Conservation (phyloP, 2,329 filamentous ascomycete genomes). For the Fusarium decemcellulare region DNA sequence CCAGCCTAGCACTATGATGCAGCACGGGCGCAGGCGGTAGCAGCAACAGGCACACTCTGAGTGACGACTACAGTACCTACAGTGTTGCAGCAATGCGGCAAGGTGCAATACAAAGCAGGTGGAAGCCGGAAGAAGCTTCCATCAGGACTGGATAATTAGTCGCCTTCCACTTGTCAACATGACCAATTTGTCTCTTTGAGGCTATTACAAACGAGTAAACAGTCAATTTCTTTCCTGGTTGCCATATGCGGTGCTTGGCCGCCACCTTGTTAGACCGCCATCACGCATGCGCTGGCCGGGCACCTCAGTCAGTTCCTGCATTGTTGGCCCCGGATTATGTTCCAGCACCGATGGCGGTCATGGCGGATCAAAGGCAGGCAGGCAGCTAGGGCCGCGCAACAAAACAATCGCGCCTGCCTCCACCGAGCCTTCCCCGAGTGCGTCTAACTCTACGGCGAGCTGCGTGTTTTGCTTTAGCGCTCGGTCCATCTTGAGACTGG, state of each 20-base stretch:
- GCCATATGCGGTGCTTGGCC: neutral
- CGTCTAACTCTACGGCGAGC: constrained; percentile 13
- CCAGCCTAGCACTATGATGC: constrained; percentile 44
- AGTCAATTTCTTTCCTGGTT: too few species aligned
- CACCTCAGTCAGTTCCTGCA: constrained; percentile 19
- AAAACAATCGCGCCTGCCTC: constrained; percentile 25
- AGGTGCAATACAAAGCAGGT: constrained; percentile 37
- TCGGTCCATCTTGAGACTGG: constrained; percentile 13
- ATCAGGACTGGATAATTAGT: constrained; percentile 12
- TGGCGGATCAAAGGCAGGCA: constrained; percentile 33
- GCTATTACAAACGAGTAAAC: neutral
- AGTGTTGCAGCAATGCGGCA: constrained; percentile 2
- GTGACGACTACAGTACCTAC: constrained; percentile 41
- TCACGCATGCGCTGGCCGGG: constrained; percentile 15
- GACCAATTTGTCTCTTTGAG: neutral
- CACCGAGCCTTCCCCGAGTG: constrained; percentile 13
- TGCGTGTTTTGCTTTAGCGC: constrained; percentile 1
- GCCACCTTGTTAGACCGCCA: constrained; percentile 24
- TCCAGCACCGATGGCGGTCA: constrained; percentile 20
- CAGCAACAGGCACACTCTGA: constrained; percentile 45
- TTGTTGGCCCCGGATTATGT: constrained; percentile 18
- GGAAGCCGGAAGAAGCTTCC: constrained; percentile 42
- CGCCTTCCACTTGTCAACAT: neutral
- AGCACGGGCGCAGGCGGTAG: constrained; percentile 33
- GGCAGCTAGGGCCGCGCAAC: constrained; percentile 40